Evolutionary conservation across 306 rosid genomes (phyloP).

Genomic region (Datisca glomerata): DNA sequence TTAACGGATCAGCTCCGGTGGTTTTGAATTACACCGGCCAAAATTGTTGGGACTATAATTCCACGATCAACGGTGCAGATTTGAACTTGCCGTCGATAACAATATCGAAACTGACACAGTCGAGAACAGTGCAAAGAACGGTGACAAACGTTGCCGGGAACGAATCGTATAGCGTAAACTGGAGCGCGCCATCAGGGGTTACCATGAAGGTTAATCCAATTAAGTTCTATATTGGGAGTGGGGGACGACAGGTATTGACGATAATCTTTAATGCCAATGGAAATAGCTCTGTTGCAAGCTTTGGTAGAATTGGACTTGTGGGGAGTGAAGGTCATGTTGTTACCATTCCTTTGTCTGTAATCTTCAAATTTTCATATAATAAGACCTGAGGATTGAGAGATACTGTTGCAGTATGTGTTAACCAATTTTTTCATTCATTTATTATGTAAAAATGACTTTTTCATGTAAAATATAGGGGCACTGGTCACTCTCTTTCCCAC

Average conservation of each 20-base stretch:
- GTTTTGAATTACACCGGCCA: conserved; percentile 78
- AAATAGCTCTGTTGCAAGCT: conserved; percentile 53
- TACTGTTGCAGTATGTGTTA: no score
- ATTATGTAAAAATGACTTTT: background rate
- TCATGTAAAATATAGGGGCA: conserved; percentile 5
- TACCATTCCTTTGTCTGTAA: conserved; percentile 68
- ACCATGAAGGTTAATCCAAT: conserved; percentile 57
- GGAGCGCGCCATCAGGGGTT: conserved; percentile 75
- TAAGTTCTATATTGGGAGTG: conserved; percentile 37
- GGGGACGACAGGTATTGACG: conserved; percentile 45
- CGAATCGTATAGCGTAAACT: conserved; percentile 51
- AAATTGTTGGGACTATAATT: conserved; percentile 38
- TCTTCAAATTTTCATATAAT: conserved; percentile 32
- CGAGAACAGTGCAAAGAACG: conserved; percentile 46
- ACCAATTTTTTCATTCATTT: conserved; percentile 16
- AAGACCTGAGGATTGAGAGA: no score
- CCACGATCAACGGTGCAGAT: conserved; percentile 44
- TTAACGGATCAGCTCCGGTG: conserved; percentile 64
- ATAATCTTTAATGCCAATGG: conserved; percentile 42
- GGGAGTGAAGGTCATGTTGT: conserved; percentile 75
- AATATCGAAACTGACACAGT: conserved; percentile 56
- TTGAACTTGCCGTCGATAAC: conserved; percentile 88
- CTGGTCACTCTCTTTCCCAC: no score
- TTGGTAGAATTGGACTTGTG: conserved; percentile 78
- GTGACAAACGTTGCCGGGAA: conserved; percentile 52